These are phyloP conservation scores for Persicaria maculosa DNA, from an alignment of 148 eudicot species.

Conservation along the genomic window DNA sequence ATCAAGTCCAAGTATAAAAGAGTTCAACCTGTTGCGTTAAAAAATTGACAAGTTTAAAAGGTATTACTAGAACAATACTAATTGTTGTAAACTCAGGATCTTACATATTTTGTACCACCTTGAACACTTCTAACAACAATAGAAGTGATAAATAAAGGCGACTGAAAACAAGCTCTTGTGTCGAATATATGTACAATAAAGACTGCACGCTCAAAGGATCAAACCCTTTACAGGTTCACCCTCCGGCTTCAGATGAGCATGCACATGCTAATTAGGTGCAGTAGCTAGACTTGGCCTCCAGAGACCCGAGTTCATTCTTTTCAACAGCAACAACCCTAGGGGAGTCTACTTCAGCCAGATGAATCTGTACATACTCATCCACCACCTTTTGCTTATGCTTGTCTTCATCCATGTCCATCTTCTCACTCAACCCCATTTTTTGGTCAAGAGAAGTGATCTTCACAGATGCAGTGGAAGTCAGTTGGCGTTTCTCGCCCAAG, in stretches of 20 bases:
- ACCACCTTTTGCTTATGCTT: conserved; percentile 71
- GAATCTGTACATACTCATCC: conserved; percentile 67
- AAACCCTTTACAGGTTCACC: conserved; percentile 49
- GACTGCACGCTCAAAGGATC: conserved; percentile 39
- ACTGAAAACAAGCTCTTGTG: background rate
- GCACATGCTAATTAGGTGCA: conserved; percentile 32
- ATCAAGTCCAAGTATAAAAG: background rate
- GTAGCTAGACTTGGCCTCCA: conserved; percentile 33
- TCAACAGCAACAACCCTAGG: conserved; percentile 28
- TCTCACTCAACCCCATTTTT: conserved; percentile 76
- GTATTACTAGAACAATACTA: background rate
- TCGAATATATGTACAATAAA: conserved; percentile 2
- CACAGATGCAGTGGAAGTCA: conserved; percentile 76
- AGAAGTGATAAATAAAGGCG: conserved; percentile 4
- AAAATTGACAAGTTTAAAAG: background rate
- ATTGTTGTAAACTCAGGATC: conserved; percentile 2
- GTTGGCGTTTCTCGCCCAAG: conserved; percentile 72
- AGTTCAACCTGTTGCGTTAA: background rate
- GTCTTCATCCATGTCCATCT: conserved; percentile 64
- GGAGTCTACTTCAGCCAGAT: conserved; percentile 68
- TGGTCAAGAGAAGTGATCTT: conserved; percentile 74
- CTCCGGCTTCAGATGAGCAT: conserved; percentile 39
- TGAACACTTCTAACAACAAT: conserved; percentile 6
- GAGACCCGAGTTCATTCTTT: conserved; percentile 15
- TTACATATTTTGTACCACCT: conserved; percentile 7